These are phyloP conservation scores for Saccharomycopsis hybrid DNA, from an alignment of 1,139 yeast genomes.

Conservation along the genomic window DNA sequence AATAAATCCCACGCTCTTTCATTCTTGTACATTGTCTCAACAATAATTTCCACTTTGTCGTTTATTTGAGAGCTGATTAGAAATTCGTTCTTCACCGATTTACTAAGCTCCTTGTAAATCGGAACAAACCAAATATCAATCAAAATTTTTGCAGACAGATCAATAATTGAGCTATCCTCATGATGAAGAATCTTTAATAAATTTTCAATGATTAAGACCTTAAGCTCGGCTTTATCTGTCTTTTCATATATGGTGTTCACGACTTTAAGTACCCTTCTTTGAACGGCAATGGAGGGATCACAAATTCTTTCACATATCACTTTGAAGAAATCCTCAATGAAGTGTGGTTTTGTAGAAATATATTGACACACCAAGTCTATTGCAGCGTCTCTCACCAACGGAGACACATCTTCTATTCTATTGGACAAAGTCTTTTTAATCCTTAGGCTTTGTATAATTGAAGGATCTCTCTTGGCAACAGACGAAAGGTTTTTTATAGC, in stretches of 20 bases:
- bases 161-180: constrained; percentile 56
- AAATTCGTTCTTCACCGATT: constrained; percentile 22
- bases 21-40: constrained; percentile 32
- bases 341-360: constrained; percentile 37
- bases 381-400: constrained; percentile 71
- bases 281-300: constrained; percentile 40
- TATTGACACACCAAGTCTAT: constrained; percentile 58
- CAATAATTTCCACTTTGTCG: constrained; percentile 23
- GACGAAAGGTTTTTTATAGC: constrained; percentile 54
- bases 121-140: constrained; percentile 41
- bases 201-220: constrained; percentile 41
- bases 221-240: constrained; percentile 30
- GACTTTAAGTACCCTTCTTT: constrained; percentile 55
- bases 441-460: constrained; percentile 21
- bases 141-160: constrained; percentile 37
- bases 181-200: constrained; percentile 56
- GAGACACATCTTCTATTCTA: constrained; percentile 52
- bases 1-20: constrained; percentile 37
- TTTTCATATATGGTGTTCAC: constrained; percentile 43
- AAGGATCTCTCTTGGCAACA: constrained; percentile 45
- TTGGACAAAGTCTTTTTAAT: constrained; percentile 48
- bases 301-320: constrained; percentile 43
- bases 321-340: constrained; percentile 36
- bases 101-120: constrained; percentile 20
- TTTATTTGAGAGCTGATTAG: constrained; percentile 21